Evolutionary conservation across 805 yeast genomes (phyloP).

Genomic region (Zygoascus flipseniorum): DNA sequence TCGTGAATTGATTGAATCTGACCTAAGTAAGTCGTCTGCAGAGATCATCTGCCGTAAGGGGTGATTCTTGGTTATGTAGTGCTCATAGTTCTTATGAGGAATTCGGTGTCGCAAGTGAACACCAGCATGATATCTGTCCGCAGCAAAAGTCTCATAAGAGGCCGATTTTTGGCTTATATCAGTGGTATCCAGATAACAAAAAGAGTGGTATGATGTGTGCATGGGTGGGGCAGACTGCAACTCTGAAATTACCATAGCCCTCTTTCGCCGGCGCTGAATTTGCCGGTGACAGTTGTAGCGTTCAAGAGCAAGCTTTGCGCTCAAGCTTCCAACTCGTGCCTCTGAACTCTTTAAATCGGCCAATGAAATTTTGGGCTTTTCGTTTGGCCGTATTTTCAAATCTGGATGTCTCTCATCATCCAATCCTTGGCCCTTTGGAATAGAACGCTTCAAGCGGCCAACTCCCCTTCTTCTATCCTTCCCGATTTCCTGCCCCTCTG

Average conservation of each 20-base stretch:
- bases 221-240: neutral
- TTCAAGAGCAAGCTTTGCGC: neutral
- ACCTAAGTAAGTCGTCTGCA: neutral
- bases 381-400: neutral
- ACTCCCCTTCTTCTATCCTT: neutral
- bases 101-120: neutral
- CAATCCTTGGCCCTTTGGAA: neutral
- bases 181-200: too few relatives aligned
- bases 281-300: neutral
- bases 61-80: neutral
- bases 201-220: neutral
- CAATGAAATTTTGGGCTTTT: neutral
- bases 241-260: neutral
- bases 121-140: neutral
- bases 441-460: neutral
- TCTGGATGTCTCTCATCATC: neutral
- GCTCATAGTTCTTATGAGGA: neutral
- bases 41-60: constrained; percentile 1
- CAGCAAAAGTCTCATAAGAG: neutral
- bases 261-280: neutral
- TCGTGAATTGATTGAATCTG: neutral
- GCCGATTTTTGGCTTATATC: neutral
- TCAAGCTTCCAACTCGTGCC: neutral
- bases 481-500: neutral
- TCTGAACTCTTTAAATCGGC: neutral